Base-by-base conservation (phyloP, 768 basidiomycete genomes). In the Mycena belliarum region DNA sequence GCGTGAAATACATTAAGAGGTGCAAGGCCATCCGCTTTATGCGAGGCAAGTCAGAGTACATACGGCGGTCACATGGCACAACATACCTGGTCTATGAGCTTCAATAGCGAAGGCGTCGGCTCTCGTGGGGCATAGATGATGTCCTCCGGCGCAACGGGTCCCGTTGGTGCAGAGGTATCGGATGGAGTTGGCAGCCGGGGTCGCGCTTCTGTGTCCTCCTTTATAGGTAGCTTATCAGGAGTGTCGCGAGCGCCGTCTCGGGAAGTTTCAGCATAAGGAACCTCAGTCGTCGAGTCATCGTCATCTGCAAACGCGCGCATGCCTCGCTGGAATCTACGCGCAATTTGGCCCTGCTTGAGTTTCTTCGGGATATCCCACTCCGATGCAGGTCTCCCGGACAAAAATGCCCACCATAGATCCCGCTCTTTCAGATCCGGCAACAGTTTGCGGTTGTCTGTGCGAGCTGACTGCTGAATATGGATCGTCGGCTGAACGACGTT, bases 1-100 rank as follows among this genome's bases (percentile, higher is more conserved):
- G 82, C 18, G 84, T 79, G 69, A 92, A 92, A 69, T 91, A 92
- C 88, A 89, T 91, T 57, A 93, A 71, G 43, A 93, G 77, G 68
- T 91, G 91, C 25, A 93, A 68, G 6, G 88, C 83, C 69, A 78
- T 82, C 65, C 81, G 79, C 91, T 93, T 62, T 29, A 58, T 24
- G 7, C 24, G 49, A 47, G 44, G 49, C 60, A 67, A 21, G 66
- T 57, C 49, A 16, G 21, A 67, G 45, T 51, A 51, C 43, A 52
- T 63, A 46, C 26, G 37, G 9, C 37, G 50, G 49, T 26, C 18
- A n/a, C 42, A 59, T 18, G 49, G 23, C n/a, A 59, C 51, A 35
- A 69, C 78, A 59, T 72, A 89, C 90, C 70, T 90, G 85, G 66
- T 91, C 86, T 44, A 93, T 83, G 50, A 76, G 73, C 59, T 72